These are phyloP conservation scores for Calonectria honghensis DNA, from an alignment of 2,329 filamentous ascomycete genomes.

Conservation along the genomic window DNA sequence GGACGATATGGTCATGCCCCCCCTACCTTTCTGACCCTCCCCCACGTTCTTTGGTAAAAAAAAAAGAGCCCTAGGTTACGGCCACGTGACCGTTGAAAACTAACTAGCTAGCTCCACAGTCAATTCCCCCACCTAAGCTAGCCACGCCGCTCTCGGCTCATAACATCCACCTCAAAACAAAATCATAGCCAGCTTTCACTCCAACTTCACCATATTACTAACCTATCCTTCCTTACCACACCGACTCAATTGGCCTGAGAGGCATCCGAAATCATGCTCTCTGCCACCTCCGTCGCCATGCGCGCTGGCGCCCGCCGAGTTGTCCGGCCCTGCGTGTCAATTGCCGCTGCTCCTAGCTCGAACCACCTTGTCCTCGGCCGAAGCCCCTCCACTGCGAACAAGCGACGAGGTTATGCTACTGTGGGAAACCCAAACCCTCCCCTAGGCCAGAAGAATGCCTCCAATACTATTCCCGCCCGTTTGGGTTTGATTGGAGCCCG, in stretches of 20 bases:
- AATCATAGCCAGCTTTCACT: no score
- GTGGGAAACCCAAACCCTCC: slow-evolving; percentile 87
- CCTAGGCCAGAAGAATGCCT: slow-evolving; percentile 90
- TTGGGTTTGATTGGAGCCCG: slow-evolving; percentile 93
- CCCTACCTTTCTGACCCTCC: no score
- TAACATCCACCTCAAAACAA: no score
- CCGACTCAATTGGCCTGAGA: neutral
- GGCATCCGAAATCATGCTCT: slow-evolving; percentile 2
- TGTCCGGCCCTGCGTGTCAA: neutral
- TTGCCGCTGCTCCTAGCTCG: neutral
- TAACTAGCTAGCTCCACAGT: no score
- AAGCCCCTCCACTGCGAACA: neutral
- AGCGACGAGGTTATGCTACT: slow-evolving; percentile 47
- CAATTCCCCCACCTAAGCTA: no score
- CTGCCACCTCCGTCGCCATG: neutral
- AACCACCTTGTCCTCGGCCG: neutral
- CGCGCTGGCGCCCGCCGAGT: slow-evolving; percentile 16
- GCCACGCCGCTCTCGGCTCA: no score
- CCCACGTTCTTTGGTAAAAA: no score
- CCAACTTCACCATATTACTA: no score
- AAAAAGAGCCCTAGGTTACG: no score
- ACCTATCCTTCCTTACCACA: neutral
- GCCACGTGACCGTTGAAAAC: no score
- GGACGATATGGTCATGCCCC: no score
- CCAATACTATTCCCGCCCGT: slow-evolving; percentile 85